Percentiles rank a stretch among this genome's conserved stretches.
These are phyloP conservation scores for Amaranthus hypochondriacus DNA, from an alignment of 148 eudicot genomes.

Conservation along the genomic window DNA sequence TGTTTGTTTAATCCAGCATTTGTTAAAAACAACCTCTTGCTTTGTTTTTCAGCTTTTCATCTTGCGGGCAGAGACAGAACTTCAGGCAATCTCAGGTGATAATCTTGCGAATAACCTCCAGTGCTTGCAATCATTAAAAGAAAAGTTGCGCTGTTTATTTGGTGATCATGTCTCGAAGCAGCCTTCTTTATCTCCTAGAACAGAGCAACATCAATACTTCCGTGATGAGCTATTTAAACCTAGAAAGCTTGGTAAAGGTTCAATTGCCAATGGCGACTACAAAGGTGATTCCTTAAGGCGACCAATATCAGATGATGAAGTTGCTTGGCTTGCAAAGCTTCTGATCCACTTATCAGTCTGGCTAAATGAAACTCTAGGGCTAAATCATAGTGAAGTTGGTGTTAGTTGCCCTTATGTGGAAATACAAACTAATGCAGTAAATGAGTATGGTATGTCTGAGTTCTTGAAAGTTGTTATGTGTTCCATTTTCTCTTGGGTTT, in stretches of 20 bases:
- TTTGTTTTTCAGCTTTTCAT: conserved; percentile 57
- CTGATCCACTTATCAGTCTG: conserved; percentile 54
- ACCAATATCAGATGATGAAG: conserved; percentile 76
- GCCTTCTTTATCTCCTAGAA: conserved; percentile 28
- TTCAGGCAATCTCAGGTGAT: conserved; percentile 61
- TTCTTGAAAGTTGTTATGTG: conserved; percentile 37
- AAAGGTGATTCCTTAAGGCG: conserved; percentile 94
- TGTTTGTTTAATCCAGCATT: neutral
- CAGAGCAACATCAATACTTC: conserved; percentile 34
- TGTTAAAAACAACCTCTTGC: neutral
- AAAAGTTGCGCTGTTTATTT: conserved; percentile 44
- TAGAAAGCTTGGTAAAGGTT: conserved; percentile 44
- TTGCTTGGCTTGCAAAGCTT: conserved; percentile 85
- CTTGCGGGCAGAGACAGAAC: conserved; percentile 85
- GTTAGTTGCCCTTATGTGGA: conserved; percentile 54
- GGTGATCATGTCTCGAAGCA: conserved; percentile 47
- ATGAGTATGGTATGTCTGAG: conserved; percentile 43
- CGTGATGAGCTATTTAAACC: conserved; percentile 74
- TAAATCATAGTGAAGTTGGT: conserved; percentile 37
- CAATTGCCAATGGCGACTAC: conserved; percentile 44
- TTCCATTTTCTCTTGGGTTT: conserved; percentile 38
- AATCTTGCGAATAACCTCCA: conserved; percentile 50
- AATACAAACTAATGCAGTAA: conserved; percentile 32
- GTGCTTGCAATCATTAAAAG: conserved; percentile 51
- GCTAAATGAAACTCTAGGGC: conserved; percentile 62